phyloP scores from a whole-genome alignment of 176 grass and related monocot species.

The maize (Zea mays) region DNA sequence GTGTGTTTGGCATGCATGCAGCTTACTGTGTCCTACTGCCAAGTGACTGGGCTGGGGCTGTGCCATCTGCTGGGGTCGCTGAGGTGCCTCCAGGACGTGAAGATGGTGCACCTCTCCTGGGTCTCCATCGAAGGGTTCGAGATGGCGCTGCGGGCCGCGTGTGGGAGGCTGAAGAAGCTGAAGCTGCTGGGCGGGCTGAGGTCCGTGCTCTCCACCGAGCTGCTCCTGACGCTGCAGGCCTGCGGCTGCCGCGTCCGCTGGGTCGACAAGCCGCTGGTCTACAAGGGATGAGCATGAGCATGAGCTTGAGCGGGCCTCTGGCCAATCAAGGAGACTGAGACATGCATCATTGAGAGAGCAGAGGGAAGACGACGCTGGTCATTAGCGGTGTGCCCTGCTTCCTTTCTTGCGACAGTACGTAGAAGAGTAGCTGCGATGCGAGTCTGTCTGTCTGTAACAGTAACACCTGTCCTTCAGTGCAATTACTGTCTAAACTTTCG shows the following conservation, averaged over 20 bases:
- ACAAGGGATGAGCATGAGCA: constrained; percentile 9
- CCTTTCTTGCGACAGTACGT: not conserved
- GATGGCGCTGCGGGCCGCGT: constrained; percentile 49
- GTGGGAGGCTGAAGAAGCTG: constrained; percentile 71
- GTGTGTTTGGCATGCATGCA: no score
- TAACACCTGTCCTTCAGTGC: not conserved
- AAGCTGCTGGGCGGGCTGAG: constrained; percentile 56
- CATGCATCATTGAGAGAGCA: not conserved
- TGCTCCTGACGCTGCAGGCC: constrained; percentile 53
- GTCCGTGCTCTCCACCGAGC: constrained; percentile 55
- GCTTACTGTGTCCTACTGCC: constrained; percentile 76
- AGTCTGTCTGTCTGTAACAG: not conserved
- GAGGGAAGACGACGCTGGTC: not conserved
- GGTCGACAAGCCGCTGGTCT: constrained; percentile 52
- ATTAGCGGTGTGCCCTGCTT: no score
- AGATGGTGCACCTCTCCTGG: constrained; percentile 71
- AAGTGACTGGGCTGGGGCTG: constrained; percentile 62
- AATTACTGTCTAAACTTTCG: not conserved
- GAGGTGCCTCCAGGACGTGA: constrained; percentile 71
- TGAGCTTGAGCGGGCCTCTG: not conserved
- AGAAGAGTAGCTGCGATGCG: not conserved
- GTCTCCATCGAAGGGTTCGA: constrained; percentile 70
- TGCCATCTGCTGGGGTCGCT: constrained; percentile 60
- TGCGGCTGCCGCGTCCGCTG: constrained; percentile 60
- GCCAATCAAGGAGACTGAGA: not conserved